Conservation (phyloP, 495 filamentous ascomycete species). For the Aspergillus homomorphus region DNA sequence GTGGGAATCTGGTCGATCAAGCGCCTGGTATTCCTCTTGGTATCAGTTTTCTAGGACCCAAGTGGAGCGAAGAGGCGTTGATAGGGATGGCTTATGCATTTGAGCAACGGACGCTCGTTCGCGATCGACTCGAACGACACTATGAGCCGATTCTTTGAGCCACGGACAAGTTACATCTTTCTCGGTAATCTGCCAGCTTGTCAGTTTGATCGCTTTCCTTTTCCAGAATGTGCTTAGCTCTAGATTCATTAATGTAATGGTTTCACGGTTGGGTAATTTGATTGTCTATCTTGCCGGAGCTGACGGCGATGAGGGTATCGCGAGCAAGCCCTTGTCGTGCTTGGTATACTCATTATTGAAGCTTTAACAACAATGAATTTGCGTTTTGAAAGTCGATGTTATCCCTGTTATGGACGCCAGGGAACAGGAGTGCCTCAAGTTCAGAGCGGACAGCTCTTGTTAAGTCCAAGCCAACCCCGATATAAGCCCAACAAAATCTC, state of each 20-base stretch:
- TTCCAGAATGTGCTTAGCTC: background rate
- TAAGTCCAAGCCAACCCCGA: no score
- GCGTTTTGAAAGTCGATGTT: no score
- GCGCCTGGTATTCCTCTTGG: conserved; percentile 56
- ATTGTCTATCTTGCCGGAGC: background rate
- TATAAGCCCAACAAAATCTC: no score
- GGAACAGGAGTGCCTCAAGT: no score
- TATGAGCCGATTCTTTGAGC: conserved; percentile 48
- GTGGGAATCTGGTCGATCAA: conserved; percentile 39
- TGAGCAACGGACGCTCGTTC: conserved; percentile 59
- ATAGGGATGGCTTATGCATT: conserved; percentile 67
- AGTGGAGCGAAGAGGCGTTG: conserved; percentile 56
- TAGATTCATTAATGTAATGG: background rate
- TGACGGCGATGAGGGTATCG: no score
- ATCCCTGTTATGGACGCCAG: no score
- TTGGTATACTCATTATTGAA: no score
- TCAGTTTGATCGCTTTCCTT: background rate
- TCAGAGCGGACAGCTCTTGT: no score
- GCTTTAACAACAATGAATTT: no score
- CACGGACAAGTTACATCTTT: conserved; percentile 27
- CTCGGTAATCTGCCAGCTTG: background rate
- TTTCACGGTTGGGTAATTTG: background rate
- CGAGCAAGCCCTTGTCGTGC: no score
- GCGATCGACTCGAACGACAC: conserved; percentile 45
- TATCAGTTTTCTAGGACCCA: conserved; percentile 54